Percentiles rank a stretch among this genome's conserved stretches.
These are phyloP conservation scores for Tritrichomonas foetus DNA, from an alignment of 208 protist genomes.

Conservation along the genomic window DNA sequence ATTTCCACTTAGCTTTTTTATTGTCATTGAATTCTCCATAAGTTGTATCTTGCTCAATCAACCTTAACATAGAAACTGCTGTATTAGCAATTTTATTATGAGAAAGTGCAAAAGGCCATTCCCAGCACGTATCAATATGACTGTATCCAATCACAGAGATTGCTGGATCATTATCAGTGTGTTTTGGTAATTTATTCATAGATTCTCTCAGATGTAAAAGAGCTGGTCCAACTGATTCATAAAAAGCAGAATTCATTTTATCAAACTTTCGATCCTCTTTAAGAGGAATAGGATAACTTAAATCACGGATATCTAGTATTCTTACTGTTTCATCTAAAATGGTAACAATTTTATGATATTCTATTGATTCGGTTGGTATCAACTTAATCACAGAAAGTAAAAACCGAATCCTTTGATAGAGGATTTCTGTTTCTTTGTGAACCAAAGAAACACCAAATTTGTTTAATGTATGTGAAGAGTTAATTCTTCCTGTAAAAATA, in stretches of 20 bases:
- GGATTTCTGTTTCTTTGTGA: not conserved
- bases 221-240: not conserved
- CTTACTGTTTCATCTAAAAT: not conserved
- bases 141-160: not conserved
- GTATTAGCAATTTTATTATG: not conserved
- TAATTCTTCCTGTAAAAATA: not conserved
- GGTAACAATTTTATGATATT: not conserved
- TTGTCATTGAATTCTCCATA: not conserved
- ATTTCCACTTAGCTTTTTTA: not conserved
- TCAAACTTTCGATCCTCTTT: not conserved
- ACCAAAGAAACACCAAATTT: not conserved
- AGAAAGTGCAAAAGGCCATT: not conserved
- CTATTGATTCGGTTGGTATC: not conserved
- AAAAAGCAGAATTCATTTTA: not conserved
- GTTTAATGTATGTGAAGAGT: not conserved
- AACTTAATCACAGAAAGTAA: not conserved
- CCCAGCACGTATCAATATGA: not conserved
- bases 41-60: not conserved
- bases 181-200: not conserved
- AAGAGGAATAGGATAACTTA: not conserved
- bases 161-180: not conserved
- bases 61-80: not conserved
- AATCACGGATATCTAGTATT: not conserved
- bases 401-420: not conserved
- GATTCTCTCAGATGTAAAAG: not conserved